These are phyloP conservation scores for Pythium aristosporum DNA, from an alignment of 352 stramenopile species.

Conservation along the genomic window DNA sequence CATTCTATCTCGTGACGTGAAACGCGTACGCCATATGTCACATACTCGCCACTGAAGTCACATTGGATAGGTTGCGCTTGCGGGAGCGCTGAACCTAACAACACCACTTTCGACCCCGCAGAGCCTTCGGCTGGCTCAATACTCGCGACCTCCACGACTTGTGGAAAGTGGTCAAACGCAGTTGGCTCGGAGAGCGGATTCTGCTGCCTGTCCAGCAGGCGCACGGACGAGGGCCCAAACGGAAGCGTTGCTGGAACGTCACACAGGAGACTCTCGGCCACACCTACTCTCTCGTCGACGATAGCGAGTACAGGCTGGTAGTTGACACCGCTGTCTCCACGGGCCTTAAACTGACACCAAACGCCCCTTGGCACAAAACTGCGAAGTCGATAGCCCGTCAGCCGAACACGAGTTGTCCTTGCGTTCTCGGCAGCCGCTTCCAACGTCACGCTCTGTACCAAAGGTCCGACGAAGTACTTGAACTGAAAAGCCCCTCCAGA, in stretches of 20 bases:
- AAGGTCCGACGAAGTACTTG: neutral
- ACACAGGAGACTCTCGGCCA: neutral
- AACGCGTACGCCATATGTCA: neutral
- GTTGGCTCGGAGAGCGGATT: neutral
- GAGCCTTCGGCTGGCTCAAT: constrained; percentile 2
- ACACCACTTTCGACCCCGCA: constrained; percentile 1
- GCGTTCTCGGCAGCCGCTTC: neutral
- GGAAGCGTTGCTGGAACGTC: constrained; percentile 10
- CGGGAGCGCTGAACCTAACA: constrained; percentile 3
- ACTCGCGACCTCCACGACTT: neutral
- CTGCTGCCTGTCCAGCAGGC: neutral
- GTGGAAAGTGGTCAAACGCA: constrained; percentile 7
- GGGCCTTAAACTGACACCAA: neutral
- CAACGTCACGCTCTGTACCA: neutral
- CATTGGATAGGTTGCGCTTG: constrained; percentile 2
- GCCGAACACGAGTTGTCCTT: neutral
- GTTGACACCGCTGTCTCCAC: neutral
- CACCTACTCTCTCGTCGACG: neutral
- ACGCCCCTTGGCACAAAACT: neutral
- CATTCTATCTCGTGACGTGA: constrained; percentile 19
- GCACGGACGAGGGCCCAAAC: constrained; percentile 1
- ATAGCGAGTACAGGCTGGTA: neutral
- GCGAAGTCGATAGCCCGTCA: neutral
- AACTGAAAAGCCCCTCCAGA: neutral
- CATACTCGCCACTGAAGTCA: constrained; percentile 3